Conservation (phyloP, 768 basidiomycete genomes). For the Floccularia luteovirens region DNA sequence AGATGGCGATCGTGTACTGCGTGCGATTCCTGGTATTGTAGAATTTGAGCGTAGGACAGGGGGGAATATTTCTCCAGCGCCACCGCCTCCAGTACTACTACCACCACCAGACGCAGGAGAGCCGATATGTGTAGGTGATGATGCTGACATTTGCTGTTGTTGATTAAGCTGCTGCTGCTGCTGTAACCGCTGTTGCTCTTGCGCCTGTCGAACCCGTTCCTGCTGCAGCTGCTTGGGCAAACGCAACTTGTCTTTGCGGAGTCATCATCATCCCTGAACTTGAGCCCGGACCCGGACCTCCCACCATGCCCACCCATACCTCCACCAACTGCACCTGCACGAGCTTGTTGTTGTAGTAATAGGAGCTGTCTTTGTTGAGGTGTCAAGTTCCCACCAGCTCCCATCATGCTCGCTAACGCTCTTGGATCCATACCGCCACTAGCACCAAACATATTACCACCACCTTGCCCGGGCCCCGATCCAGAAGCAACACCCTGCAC, state of each 20-base stretch:
- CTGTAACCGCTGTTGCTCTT: constrained; percentile 32
- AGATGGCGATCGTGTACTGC: constrained; percentile 71
- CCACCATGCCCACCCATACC: constrained; percentile 8
- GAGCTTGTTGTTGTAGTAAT: constrained; percentile 11
- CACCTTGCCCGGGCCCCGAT: neutral
- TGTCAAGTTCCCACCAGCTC: neutral
- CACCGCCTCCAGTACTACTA: too few species aligned
- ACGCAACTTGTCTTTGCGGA: constrained; percentile 8
- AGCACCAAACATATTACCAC: neutral
- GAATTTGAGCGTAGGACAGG: constrained; percentile 48
- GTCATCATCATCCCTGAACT: constrained; percentile 8
- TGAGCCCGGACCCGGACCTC: too few species aligned
- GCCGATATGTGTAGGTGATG: constrained; percentile 33
- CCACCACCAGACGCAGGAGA: constrained; percentile 36
- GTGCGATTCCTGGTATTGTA: constrained; percentile 65
- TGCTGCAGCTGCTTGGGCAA: constrained; percentile 21
- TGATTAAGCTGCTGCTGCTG: constrained; percentile 16
- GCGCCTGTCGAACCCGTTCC: constrained; percentile 25
- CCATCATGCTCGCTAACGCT: neutral
- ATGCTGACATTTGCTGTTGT: constrained; percentile 24
- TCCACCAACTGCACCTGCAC: constrained; percentile 8
- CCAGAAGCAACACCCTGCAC: neutral
- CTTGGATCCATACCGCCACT: neutral
- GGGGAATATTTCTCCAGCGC: too few species aligned
- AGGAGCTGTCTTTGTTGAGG: constrained; percentile 1